Base-by-base conservation (phyloP, 805 yeast species). In the Ogataea ganodermae region DNA sequence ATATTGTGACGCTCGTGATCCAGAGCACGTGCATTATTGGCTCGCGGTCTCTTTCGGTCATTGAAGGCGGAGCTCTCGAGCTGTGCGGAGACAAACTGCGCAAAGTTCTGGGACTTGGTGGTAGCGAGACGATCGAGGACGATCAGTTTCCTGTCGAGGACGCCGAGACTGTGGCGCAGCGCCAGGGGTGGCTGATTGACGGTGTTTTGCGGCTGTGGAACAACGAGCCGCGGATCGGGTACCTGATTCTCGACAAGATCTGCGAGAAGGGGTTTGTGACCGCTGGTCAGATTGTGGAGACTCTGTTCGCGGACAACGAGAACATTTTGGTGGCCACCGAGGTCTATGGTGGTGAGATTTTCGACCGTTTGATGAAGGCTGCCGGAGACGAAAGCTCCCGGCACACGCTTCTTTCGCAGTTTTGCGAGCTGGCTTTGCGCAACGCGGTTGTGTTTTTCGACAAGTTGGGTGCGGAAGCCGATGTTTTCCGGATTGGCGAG, bases 1-100 rank as follows among this genome's bases (percentile, higher is more conserved):
- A 84, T 45, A 63, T 84, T 30, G 71, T 86, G 14, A 79, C 84
- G 23, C 68, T 87, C 13, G 66, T 89, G 12, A 75, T 84, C 58
- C 92, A 88, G 59, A 74, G 85, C 0, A 75, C 89, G 43, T 86
- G 92, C 38, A 83, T 83, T 56, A 83, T 89, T 48, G 97, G 98
- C 12, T 84, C 89, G 39, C 78, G 97, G 62, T 91, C 97, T 0
- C 76, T 91, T 35, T 88, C 92, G 0, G 90, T 86, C 58, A 83
- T 84, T 31, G 79, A 78, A 50, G 79, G 78, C 40, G 80, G 79
- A 7, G 68, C 69, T 4, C 46, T 66, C 17, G 67, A 65, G 42
- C 50, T 67, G n/a, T 52, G 61, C 36, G 61, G 62, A 9, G 58
- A 51, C 2, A 67, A 63, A 44, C 42, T 64, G 27, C 44, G 58